A percentile compares a stretch with the other conserved stretches of the same genome.
phyloP scores from a whole-genome alignment of 75 land plant species.

The Pinus tabuliformis region DNA sequence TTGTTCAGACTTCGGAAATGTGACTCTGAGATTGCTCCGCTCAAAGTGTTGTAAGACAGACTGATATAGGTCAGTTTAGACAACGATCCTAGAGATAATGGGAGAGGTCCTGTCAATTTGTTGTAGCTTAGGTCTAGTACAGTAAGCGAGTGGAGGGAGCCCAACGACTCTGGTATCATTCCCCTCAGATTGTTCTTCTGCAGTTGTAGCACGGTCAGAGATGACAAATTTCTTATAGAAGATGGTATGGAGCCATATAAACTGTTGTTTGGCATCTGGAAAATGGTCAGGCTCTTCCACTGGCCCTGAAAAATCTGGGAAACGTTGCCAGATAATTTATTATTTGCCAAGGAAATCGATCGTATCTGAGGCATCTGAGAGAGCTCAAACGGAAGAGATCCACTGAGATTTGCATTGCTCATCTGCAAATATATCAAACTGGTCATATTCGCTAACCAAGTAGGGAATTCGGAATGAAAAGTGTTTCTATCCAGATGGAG shows the following conservation, averaged over 20 bases:
- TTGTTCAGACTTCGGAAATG: not conserved
- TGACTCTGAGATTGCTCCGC: not conserved
- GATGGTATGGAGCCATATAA: not conserved
- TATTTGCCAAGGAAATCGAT: not conserved
- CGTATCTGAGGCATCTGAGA: not conserved
- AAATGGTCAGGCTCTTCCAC: not conserved
- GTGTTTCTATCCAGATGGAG: not conserved
- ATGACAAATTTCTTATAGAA: not conserved
- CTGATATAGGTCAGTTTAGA: not conserved
- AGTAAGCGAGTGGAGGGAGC: conserved; percentile 18
- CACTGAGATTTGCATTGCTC: not conserved
- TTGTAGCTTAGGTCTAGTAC: not conserved
- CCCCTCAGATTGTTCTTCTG: conserved; percentile 47
- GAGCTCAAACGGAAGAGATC: not conserved
- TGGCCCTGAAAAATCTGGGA: not conserved
- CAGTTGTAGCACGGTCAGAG: conserved; percentile 24
- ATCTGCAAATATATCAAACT: not conserved
- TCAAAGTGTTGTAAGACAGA: not conserved
- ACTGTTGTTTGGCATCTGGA: not conserved
- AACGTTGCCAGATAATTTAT: not conserved
- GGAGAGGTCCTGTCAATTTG: conserved; percentile 26
- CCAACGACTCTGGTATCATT: conserved; percentile 45
- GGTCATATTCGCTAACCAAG: too few species aligned
- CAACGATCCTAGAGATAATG: conserved; percentile 44
- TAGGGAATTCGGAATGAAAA: too few species aligned